Conservation (phyloP, 2,329 filamentous ascomycete genomes). For the Pleochaeta shiraiana region DNA sequence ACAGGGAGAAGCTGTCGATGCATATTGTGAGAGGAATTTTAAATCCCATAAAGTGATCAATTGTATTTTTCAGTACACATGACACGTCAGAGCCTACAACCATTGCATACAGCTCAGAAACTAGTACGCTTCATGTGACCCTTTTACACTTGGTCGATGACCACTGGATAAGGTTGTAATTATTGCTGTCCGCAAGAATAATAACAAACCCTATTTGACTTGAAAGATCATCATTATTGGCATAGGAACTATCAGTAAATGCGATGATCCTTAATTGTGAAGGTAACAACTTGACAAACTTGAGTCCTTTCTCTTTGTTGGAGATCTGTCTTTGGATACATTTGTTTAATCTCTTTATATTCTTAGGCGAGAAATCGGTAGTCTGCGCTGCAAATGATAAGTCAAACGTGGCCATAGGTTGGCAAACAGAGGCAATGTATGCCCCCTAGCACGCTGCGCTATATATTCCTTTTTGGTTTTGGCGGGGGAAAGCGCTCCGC, state of each 20-base stretch:
- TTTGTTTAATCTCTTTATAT: neutral
- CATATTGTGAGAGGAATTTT: neutral
- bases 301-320: neutral
- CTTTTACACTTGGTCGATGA: neutral
- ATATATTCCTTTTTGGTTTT: neutral
- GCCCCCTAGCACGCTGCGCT: neutral
- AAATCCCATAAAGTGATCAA: neutral
- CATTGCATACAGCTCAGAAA: conserved; percentile 1
- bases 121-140: neutral
- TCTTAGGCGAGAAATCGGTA: neutral
- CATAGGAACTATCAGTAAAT: neutral
- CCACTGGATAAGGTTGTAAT: neutral
- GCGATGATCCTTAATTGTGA: neutral
- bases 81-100: neutral
- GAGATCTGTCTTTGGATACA: neutral
- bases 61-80: neutral
- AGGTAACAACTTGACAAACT: neutral
- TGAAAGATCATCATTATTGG: neutral
- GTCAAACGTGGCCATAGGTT: neutral
- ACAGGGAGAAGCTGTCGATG: neutral
- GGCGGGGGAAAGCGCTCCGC: too few relatives aligned
- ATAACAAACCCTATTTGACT: neutral
- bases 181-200: neutral
- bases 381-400: neutral
- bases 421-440: neutral